A percentile compares a stretch with the other conserved stretches of the same genome.
These are phyloP conservation scores for Eruca vesicaria DNA, from an alignment of 441 rosid genomes.

Conservation along the genomic window DNA sequence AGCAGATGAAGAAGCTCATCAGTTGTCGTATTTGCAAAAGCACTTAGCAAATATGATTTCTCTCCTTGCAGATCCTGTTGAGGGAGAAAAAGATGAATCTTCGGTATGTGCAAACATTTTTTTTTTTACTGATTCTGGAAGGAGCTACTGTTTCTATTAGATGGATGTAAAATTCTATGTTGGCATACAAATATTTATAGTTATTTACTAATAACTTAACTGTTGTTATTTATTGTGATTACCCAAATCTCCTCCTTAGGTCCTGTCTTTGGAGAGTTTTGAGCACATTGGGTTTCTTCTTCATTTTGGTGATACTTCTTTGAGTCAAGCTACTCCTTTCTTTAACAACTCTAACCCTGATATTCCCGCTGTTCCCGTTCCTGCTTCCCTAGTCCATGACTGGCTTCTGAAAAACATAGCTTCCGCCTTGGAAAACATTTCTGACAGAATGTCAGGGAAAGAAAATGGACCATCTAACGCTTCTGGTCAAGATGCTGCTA, in stretches of 20 bases:
- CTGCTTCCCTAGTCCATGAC: slow-evolving; percentile 83
- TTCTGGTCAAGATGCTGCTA: slow-evolving; percentile 84
- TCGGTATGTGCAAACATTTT: slow-evolving; percentile 88
- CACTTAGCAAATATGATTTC: slow-evolving; percentile 84
- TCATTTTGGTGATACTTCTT: slow-evolving; percentile 86
- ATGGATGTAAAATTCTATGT: too few species aligned
- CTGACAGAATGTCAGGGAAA: slow-evolving; percentile 85
- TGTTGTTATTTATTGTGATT: too few species aligned
- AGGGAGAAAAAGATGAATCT: slow-evolving; percentile 85
- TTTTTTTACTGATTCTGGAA: too few species aligned
- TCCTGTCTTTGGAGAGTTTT: slow-evolving; percentile 84
- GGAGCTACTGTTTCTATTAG: too few species aligned
- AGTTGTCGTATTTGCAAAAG: slow-evolving; percentile 89
- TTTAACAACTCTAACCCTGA: slow-evolving; percentile 98
- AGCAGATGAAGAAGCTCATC: slow-evolving; percentile 97
- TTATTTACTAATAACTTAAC: too few species aligned
- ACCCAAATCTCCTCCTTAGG: too few species aligned
- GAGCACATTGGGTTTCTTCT: slow-evolving; percentile 96
- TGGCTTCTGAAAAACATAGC: slow-evolving; percentile 88
- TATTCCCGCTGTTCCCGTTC: slow-evolving; percentile 96
- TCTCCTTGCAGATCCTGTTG: slow-evolving; percentile 88
- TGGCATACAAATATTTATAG: too few species aligned
- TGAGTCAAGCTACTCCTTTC: slow-evolving; percentile 91
- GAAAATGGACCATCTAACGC: slow-evolving; percentile 77
- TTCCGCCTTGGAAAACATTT: slow-evolving; percentile 67